Evolutionary conservation across 495 filamentous ascomycete species (phyloP).

Genomic region (Tuber aestivum): DNA sequence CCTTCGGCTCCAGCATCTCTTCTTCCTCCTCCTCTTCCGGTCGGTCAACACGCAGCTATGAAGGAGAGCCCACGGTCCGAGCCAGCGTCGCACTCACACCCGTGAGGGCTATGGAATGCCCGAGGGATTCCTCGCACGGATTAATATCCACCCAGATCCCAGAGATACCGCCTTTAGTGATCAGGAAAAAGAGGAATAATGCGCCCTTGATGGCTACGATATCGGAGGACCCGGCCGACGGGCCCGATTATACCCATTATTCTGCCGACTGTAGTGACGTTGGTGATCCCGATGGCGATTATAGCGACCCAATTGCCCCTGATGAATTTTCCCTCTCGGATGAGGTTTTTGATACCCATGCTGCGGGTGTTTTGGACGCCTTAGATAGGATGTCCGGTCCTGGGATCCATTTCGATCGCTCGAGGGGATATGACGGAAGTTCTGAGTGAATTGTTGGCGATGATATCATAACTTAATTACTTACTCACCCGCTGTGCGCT

Average conservation of each 20-base stretch:
- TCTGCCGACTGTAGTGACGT: background rate
- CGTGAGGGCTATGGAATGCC: background rate
- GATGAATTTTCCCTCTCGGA: slow-evolving; percentile 1
- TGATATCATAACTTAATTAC: background rate
- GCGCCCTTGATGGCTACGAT: background rate
- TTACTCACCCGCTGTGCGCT: background rate
- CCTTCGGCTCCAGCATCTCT: background rate
- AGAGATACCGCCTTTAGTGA: background rate
- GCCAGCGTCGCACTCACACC: background rate
- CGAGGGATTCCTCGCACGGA: background rate
- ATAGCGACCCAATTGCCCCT: background rate
- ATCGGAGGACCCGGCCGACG: background rate
- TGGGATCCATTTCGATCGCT: background rate
- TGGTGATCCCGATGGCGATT: background rate
- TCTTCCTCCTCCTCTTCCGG: background rate
- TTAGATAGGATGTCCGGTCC: background rate
- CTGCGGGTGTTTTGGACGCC: background rate
- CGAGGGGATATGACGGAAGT: background rate
- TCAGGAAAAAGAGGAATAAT: background rate
- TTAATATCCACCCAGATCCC: background rate
- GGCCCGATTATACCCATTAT: background rate
- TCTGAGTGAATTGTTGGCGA: background rate
- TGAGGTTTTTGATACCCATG: background rate
- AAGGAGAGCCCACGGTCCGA: background rate
- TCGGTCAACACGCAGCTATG: background rate